A percentile compares a stretch with the other conserved stretches of the same genome.
Evolutionary conservation across 768 basidiomycete genomes (phyloP).

Genomic region (Pluteus cervinus): DNA sequence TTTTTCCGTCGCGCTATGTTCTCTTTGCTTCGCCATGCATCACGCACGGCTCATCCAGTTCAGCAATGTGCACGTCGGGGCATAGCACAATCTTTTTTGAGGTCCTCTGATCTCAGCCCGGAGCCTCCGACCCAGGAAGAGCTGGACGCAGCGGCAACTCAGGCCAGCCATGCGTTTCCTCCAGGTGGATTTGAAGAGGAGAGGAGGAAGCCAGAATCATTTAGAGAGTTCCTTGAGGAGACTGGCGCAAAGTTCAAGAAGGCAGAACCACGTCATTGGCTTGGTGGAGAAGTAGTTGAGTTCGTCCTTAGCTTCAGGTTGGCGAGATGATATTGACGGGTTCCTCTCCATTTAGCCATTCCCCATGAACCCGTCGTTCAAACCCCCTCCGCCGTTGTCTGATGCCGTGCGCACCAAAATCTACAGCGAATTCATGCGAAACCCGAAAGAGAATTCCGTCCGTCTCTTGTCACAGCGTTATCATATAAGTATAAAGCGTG

Average conservation of each 20-base stretch:
- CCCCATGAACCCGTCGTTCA: conserved; percentile 79
- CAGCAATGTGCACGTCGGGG: conserved; percentile 16
- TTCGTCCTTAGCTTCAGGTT: conserved; percentile 18
- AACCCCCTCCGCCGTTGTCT: conserved; percentile 72
- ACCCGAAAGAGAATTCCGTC: conserved; percentile 51
- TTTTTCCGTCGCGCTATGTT: conserved; percentile 27
- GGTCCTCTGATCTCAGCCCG: conserved; percentile 15
- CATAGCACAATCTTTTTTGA: conserved; percentile 18
- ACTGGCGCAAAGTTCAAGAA: conserved; percentile 36
- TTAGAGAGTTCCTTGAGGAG: conserved; percentile 34
- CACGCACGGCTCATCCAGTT: conserved; percentile 15
- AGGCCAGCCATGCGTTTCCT: not conserved
- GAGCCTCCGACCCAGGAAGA: conserved; percentile 18
- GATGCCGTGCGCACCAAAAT: conserved; percentile 50
- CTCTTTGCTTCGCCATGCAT: conserved; percentile 25
- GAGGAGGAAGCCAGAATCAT: conserved; percentile 22
- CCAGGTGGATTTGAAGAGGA: conserved; percentile 10
- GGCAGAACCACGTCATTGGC: conserved; percentile 54
- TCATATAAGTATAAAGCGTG: conserved; percentile 68
- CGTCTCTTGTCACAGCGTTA: conserved; percentile 56
- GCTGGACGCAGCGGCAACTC: conserved; percentile 6
- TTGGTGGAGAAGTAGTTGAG: conserved; percentile 53
- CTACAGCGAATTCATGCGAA: conserved; percentile 53
- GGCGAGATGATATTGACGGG: conserved; percentile 6
- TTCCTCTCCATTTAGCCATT: conserved; percentile 56